A percentile compares a stretch with the other conserved stretches of the same genome.
These are phyloP conservation scores for Ceratobasidium sp. DNA, from an alignment of 1,284 basidiomycete genomes.

Conservation along the genomic window DNA sequence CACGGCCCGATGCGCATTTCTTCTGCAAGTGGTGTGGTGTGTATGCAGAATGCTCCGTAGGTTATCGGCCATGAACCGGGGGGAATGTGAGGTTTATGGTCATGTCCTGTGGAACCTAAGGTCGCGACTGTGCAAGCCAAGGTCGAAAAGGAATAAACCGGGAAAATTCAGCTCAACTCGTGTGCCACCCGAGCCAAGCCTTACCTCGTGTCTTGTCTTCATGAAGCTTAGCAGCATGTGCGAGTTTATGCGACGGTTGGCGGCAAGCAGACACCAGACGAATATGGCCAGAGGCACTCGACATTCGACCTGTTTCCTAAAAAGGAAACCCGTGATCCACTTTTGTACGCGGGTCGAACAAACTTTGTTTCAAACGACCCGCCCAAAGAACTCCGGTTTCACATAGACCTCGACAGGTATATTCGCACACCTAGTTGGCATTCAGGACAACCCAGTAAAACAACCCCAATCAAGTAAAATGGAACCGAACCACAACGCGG, in stretches of 20 bases:
- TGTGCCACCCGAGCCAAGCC: slow-evolving; percentile 4
- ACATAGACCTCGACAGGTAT: not conserved
- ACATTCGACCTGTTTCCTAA: not conserved
- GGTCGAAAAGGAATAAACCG: not conserved
- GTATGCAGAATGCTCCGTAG: not conserved
- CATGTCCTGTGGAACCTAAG: slow-evolving; percentile 7
- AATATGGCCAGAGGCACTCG: not conserved
- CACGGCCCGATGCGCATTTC: slow-evolving; percentile 14
- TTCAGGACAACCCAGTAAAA: not conserved
- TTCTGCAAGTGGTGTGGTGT: not conserved
- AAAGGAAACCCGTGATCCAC: not conserved
- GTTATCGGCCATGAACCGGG: slow-evolving; percentile 3
- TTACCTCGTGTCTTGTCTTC: not conserved
- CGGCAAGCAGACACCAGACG: not conserved
- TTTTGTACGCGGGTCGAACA: not conserved
- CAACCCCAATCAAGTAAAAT: not conserved
- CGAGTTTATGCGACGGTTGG: not conserved
- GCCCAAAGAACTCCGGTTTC: not conserved
- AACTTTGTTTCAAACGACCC: not conserved
- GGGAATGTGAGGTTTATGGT: slow-evolving; percentile 8
- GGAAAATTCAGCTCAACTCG: slow-evolving; percentile 1
- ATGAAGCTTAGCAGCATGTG: not conserved
- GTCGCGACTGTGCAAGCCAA: not conserved
- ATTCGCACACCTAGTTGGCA: not conserved
- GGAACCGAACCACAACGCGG: not conserved